Evolutionary conservation across 495 filamentous ascomycete genomes (phyloP).

Genomic region (Xylaria longipes): DNA sequence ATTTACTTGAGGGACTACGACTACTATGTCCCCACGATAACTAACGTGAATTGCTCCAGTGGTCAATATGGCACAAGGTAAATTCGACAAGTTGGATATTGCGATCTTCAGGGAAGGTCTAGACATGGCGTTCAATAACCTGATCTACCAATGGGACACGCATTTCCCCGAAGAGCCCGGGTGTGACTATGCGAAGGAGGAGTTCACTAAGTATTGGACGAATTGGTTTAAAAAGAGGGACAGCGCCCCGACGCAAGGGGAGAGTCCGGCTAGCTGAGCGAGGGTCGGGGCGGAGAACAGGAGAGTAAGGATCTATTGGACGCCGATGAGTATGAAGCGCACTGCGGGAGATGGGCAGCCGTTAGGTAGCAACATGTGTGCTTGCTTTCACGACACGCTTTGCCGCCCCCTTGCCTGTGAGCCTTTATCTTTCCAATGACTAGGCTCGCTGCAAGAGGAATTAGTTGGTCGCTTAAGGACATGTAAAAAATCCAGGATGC

Average conservation of each 20-base stretch:
- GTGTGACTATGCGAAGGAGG: neutral
- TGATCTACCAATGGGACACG: slow-evolving; percentile 21
- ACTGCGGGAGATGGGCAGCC: neutral
- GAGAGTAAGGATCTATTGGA: neutral
- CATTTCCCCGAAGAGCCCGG: slow-evolving; percentile 7
- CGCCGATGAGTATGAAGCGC: neutral
- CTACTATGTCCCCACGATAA: neutral
- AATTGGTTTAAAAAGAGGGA: neutral
- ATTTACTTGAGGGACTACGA: neutral
- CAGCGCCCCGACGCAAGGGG: neutral
- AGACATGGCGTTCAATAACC: slow-evolving; percentile 3
- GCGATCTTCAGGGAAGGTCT: slow-evolving; percentile 11
- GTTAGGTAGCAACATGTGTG: neutral
- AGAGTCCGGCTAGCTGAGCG: neutral
- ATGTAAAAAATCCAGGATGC: neutral
- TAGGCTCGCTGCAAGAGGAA: neutral
- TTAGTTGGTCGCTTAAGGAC: neutral
- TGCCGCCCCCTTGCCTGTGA: neutral
- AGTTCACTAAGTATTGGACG: slow-evolving; percentile 12
- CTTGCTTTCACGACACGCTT: too few relatives aligned
- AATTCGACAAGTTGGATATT: slow-evolving; percentile 1
- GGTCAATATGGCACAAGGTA: neutral
- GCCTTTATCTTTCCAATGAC: neutral
- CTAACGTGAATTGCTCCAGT: neutral
- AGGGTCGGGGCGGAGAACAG: neutral